phyloP scores from a whole-genome alignment of 345 rosid genomes.

The Cardiospermum halicacabum region DNA sequence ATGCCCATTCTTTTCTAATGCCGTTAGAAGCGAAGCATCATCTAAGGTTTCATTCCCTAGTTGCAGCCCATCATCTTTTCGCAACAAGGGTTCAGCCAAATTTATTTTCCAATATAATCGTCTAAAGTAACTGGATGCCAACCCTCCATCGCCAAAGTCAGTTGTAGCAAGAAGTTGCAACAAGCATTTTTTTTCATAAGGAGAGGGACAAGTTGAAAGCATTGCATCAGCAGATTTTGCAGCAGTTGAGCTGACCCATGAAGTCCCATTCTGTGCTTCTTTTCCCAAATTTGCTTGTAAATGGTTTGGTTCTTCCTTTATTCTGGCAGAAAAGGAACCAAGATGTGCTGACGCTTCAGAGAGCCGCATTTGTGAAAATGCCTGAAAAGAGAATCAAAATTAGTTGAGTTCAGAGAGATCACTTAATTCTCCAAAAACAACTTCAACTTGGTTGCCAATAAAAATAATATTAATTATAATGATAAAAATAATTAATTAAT shows the following conservation, averaged over 20 bases:
- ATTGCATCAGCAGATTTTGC: constrained; percentile 88
- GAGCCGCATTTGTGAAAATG: constrained; percentile 94
- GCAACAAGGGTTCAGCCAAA: constrained; percentile 83
- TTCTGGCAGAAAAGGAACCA: constrained; percentile 86
- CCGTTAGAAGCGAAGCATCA: constrained; percentile 83
- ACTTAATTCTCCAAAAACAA: too few relatives aligned
- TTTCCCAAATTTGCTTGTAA: constrained; percentile 50
- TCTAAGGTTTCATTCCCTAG: constrained; percentile 81
- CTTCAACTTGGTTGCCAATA: too few relatives aligned
- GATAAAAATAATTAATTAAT: too few relatives aligned
- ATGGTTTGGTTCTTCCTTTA: constrained; percentile 68
- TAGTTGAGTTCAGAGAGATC: too few relatives aligned
- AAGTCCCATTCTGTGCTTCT: constrained; percentile 59
- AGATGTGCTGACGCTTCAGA: constrained; percentile 97
- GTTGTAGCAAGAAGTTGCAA: constrained; percentile 85
- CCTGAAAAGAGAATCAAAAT: constrained; percentile 40
- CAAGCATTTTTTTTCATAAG: constrained; percentile 94
- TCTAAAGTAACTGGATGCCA: constrained; percentile 65
- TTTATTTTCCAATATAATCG: constrained; percentile 90
- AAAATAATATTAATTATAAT: too few relatives aligned
- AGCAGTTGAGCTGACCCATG: constrained; percentile 88
- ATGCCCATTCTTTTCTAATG: constrained; percentile 72
- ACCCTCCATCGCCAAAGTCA: constrained; percentile 96
- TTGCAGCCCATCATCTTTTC: constrained; percentile 59
- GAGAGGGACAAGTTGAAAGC: constrained; percentile 86